Conservation (phyloP, 306 rosid genomes). For the Ormosia semicastrata region DNA sequence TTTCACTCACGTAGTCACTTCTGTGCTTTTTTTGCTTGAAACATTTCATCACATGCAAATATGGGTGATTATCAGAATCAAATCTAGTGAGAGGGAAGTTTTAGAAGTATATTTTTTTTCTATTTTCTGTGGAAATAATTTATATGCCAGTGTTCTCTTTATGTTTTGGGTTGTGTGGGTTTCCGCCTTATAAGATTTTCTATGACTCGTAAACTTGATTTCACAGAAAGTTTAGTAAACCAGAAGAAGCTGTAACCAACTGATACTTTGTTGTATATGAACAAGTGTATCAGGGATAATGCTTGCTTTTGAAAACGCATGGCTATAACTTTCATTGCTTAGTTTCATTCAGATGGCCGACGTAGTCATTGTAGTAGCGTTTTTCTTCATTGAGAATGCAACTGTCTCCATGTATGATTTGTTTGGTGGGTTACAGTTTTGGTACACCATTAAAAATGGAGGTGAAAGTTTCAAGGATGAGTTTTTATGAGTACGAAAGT, state of each 20-base stretch:
- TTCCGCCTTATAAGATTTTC: not conserved
- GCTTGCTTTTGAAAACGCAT: conserved; percentile 2
- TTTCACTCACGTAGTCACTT: not conserved
- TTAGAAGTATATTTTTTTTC: not conserved
- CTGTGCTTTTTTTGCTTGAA: not conserved
- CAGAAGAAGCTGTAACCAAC: not conserved
- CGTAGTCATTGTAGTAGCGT: not conserved
- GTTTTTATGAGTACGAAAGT: too few species aligned
- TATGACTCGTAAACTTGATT: not conserved
- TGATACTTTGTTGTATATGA: not conserved
- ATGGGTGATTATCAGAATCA: not conserved
- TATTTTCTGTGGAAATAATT: not conserved
- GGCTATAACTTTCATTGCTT: not conserved
- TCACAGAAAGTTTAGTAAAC: not conserved
- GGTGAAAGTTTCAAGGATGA: not conserved
- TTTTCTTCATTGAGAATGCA: conserved; percentile 11
- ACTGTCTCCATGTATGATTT: not conserved
- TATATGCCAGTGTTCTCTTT: not conserved
- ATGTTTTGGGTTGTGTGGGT: not conserved
- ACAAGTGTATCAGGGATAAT: not conserved
- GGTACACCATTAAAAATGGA: not conserved
- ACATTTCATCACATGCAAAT: not conserved
- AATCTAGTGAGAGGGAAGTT: not conserved
- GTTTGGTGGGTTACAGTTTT: not conserved
- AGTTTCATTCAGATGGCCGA: not conserved